A percentile compares a stretch with the other conserved stretches of the same genome.
Conservation (phyloP, 495 filamentous ascomycete genomes). For the Staphylotrichum longicolle region DNA sequence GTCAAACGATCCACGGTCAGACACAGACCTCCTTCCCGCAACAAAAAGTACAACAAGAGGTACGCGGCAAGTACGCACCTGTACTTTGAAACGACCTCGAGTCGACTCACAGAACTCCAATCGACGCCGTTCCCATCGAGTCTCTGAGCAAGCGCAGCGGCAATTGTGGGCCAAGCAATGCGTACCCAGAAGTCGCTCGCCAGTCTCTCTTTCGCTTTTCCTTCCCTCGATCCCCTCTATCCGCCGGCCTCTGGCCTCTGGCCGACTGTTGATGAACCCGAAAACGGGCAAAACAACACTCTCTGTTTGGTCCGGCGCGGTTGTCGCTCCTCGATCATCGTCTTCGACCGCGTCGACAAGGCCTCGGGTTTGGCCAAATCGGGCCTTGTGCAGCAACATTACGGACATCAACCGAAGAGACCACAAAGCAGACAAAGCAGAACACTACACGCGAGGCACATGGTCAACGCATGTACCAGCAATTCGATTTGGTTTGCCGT, state of each 20-base stretch:
- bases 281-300: too few species aligned
- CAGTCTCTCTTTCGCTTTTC: constrained; percentile 5
- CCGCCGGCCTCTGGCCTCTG: not conserved
- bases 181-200: constrained; percentile 16
- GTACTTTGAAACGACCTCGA: constrained; percentile 25
- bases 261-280: constrained; percentile 6
- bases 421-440: not conserved
- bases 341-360: not conserved
- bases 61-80: not conserved
- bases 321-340: not conserved
- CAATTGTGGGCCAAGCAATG: not conserved
- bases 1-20: constrained; percentile 29
- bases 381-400: not conserved
- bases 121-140: not conserved
- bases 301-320: too few species aligned
- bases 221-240: constrained; percentile 6
- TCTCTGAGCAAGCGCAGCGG: not conserved
- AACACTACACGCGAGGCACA: too few species aligned
- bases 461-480: too few species aligned
- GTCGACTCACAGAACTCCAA: constrained; percentile 20
- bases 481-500: too few species aligned
- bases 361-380: not conserved
- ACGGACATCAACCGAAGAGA: not conserved
- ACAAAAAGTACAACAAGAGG: not conserved
- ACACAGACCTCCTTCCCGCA: constrained; percentile 30